Evolutionary conservation across 2,329 filamentous ascomycete genomes (phyloP), one percentile per base, ranked within the genome.

Genomic region (Monosporascus sp.): DNA sequence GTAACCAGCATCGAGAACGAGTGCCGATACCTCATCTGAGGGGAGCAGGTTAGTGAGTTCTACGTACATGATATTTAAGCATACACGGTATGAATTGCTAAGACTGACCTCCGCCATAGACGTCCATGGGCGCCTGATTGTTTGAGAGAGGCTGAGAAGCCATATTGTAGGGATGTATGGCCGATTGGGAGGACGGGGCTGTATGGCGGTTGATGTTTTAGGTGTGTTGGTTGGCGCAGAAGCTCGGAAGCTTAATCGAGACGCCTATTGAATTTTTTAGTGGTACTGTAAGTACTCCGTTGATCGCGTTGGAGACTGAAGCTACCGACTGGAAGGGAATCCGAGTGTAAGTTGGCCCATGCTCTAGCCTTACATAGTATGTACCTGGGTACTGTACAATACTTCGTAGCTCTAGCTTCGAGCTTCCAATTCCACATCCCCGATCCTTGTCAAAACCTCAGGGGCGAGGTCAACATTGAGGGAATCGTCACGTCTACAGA

Each of bases 1-100:
- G 75, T 91, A 97, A 57, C 95, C 94, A 3, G 94, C 89, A 69
- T 99, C 94, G 68, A 99, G 89, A 38, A 99, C 90, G 63, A 99
- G 88, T 50, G 95, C 95, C 37, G 92, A 95, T 60, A 99, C 92
- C 77, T 99, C 94, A 78, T 99, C 94, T 96, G 65, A 3, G 54
- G 54, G 51, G 52, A 54, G 55, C 19, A 51, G 26, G 54, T 63
- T 53, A 56, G 52, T 52, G 37, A 19, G 38, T 7, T 7, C 27
- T 5, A 31, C 27, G 9, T 11, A 31, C 27, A 31, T 31, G 14
- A 14, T 11, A 31, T 5, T 31, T 31, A 31, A 31, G 27, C 9
- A 31, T 31, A 14, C 0, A 31, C 2, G 27, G 27, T 14, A 31
- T 14, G 9, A 14, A 31, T 31, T 14, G 27, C 27, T 14, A 11